Percentiles rank a stretch among this genome's conserved stretches.
Conservation (phyloP, 495 filamentous ascomycete genomes). For the Trichoderma virens region DNA sequence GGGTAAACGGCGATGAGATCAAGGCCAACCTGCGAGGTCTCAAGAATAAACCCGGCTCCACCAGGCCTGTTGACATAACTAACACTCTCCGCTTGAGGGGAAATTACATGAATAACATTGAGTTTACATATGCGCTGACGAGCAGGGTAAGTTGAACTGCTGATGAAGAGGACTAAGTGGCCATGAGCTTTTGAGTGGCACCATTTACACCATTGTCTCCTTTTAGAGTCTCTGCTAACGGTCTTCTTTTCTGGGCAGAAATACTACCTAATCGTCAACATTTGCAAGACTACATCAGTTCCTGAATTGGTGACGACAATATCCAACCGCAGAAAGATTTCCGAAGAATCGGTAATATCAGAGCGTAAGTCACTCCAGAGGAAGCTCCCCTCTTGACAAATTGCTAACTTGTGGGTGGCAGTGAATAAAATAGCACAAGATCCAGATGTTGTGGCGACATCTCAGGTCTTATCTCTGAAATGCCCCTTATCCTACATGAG, state of each 20-base stretch:
- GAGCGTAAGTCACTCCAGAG: constrained; percentile 58
- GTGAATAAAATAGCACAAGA: constrained; percentile 78
- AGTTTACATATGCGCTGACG: constrained; percentile 88
- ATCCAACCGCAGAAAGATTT: constrained; percentile 58
- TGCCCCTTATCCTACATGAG: constrained; percentile 83
- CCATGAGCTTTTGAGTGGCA: no score
- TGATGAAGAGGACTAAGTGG: no score
- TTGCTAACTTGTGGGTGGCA: constrained; percentile 24
- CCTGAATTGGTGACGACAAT: constrained; percentile 64
- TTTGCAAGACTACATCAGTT: constrained; percentile 66
- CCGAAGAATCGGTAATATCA: constrained; percentile 68
- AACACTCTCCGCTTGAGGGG: constrained; percentile 58
- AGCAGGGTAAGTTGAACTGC: constrained; percentile 53
- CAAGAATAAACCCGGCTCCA: constrained; percentile 93
- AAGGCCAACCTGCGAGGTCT: constrained; percentile 85
- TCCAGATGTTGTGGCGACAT: constrained; percentile 79
- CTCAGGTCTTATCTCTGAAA: constrained; percentile 80
- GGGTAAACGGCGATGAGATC: constrained; percentile 78
- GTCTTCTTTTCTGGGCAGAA: constrained; percentile 43
- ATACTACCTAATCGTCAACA: constrained; percentile 63
- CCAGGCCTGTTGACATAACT: constrained; percentile 86
- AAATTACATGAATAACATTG: constrained; percentile 65
- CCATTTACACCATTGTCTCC: no score
- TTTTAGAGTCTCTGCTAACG: neutral
- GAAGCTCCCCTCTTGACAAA: neutral